A percentile compares a stretch with the other conserved stretches of the same genome.
Conservation (phyloP, 164 flowering plant genomes). For the Magnolia changhungtana region DNA sequence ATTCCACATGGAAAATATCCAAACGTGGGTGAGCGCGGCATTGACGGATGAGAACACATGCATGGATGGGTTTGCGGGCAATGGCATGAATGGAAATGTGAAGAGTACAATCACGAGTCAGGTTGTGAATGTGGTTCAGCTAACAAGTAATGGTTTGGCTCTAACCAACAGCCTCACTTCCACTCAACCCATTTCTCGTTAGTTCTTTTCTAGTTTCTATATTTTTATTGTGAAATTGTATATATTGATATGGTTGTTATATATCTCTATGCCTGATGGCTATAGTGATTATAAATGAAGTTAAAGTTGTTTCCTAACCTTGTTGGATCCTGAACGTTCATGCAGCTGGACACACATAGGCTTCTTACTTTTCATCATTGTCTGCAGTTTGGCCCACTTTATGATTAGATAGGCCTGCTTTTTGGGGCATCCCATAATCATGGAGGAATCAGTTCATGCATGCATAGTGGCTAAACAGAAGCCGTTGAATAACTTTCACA, state of each 20-base stretch:
- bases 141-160: slow-evolving; percentile 34
- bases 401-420: no score
- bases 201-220: background rate
- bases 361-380: no score
- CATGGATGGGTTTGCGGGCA: slow-evolving; percentile 26
- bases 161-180: slow-evolving; percentile 19
- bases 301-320: no score
- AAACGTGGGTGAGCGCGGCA: slow-evolving; percentile 43
- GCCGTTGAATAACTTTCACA: no score
- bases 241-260: background rate
- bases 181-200: background rate
- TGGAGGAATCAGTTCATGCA: no score
- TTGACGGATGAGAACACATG: slow-evolving; percentile 33
- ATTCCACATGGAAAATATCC: slow-evolving; percentile 30
- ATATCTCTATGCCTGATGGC: background rate
- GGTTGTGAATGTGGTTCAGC: slow-evolving; percentile 17
- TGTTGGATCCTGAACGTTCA: no score
- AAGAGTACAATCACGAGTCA: slow-evolving; percentile 18
- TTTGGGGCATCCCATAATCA: no score
- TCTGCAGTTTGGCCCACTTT: no score
- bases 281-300: no score
- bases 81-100: slow-evolving; percentile 9
- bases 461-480: no score
- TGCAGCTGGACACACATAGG: no score
- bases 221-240: background rate